phyloP scores from a whole-genome alignment of 164 flowering plant species.

The Magnolia sinica region DNA sequence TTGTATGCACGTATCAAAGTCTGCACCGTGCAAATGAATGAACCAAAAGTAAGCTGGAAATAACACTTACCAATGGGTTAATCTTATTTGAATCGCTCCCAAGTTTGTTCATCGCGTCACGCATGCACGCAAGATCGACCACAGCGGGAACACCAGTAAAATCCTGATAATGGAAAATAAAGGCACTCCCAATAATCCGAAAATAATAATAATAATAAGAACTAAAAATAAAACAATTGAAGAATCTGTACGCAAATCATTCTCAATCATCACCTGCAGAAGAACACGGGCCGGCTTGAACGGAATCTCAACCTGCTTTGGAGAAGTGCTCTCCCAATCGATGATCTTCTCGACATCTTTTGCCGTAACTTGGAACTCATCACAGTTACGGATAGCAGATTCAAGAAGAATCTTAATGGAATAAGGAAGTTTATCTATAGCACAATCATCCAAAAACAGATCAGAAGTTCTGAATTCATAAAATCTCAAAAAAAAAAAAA shows the following conservation, averaged over 20 bases:
- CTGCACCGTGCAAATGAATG: background rate
- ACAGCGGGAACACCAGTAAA: conserved; percentile 98
- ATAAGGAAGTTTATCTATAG: conserved; percentile 75
- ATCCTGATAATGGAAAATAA: conserved; percentile 41
- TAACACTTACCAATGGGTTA: conserved; percentile 71
- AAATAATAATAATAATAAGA: no score
- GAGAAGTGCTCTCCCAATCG: conserved; percentile 82
- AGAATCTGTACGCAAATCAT: background rate
- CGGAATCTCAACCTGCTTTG: conserved; percentile 89
- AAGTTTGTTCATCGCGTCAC: conserved; percentile 97
- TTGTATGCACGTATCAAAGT: no score
- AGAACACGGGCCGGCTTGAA: conserved; percentile 98
- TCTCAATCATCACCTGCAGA: conserved; percentile 52
- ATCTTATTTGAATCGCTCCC: conserved; percentile 87
- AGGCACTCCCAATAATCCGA: background rate
- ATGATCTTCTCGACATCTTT: conserved; percentile 92
- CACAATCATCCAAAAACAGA: background rate
- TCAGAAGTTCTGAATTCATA: background rate
- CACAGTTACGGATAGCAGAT: conserved; percentile 90
- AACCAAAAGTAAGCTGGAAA: background rate
- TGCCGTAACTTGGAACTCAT: conserved; percentile 81
- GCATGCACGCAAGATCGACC: conserved; percentile 95
- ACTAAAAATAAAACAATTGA: background rate
- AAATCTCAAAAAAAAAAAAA: conserved; percentile 1
- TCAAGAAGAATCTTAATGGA: conserved; percentile 82